Evolutionary conservation across 139 green algal genomes (phyloP).

Genomic region (Chlamydomonas schloesseri): DNA sequence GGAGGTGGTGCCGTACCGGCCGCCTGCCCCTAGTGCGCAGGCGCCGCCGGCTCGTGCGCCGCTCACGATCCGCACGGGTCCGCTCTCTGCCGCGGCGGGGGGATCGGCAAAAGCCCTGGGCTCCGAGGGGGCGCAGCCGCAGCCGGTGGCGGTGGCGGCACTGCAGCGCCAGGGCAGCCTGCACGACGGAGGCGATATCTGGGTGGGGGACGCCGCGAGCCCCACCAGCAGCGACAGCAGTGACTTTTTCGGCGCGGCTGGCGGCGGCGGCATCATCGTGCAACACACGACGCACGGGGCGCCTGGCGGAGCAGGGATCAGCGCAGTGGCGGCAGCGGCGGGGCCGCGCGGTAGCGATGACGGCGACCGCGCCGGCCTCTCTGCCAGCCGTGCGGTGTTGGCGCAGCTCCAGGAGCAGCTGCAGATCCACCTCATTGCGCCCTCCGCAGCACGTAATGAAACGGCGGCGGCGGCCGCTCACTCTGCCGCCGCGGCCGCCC

Average conservation of each 20-base stretch:
- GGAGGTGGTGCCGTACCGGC: not conserved
- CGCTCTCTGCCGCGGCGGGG: not conserved
- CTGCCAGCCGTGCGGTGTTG: not conserved
- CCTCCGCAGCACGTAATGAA: not conserved
- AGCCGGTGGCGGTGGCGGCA: not conserved
- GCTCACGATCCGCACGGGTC: not conserved
- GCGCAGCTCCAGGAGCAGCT: slow-evolving; percentile 2
- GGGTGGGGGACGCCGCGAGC: not conserved
- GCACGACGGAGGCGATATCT: slow-evolving; percentile 16
- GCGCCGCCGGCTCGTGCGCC: not conserved
- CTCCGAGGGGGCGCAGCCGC: not conserved
- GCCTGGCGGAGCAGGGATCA: too few relatives aligned
- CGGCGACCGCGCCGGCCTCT: too few relatives aligned
- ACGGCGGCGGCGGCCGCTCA: not conserved
- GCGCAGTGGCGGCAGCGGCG: too few relatives aligned
- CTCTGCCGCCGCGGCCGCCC: not conserved
- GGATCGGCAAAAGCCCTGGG: not conserved
- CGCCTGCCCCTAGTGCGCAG: not conserved
- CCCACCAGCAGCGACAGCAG: slow-evolving; percentile 16
- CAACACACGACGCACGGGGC: not conserved
- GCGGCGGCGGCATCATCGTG: not conserved
- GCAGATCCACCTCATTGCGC: not conserved
- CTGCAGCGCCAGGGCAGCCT: slow-evolving; percentile 14
- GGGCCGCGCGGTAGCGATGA: too few relatives aligned
- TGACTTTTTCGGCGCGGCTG: not conserved